Evolutionary conservation across 305 asterid species (phyloP).

Genomic region (Fraxinus floribunda): DNA sequence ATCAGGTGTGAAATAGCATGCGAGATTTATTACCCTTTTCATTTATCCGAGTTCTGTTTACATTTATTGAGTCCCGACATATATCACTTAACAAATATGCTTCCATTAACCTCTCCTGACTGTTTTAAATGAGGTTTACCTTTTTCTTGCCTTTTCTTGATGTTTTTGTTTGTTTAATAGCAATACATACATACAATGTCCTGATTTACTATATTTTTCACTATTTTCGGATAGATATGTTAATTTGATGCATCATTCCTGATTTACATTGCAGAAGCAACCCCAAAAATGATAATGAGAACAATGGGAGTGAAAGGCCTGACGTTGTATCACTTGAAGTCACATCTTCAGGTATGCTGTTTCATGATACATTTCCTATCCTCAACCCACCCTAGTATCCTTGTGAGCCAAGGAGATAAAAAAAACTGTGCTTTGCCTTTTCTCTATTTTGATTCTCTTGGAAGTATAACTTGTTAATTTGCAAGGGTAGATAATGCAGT

Average conservation of each 20-base stretch:
- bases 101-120: neutral
- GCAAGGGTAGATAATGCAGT: neutral
- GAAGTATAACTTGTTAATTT: neutral
- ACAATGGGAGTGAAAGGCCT: slow-evolving; percentile 97
- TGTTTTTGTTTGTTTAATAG: neutral
- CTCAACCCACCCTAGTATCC: neutral
- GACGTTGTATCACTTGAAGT: slow-evolving; percentile 90
- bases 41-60: neutral
- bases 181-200: too few species aligned
- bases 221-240: neutral
- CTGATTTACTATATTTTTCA: neutral
- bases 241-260: neutral
- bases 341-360: slow-evolving; percentile 81
- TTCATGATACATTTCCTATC: neutral
- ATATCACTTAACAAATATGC: neutral
- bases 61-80: neutral
- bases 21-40: neutral
- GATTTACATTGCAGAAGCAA: slow-evolving; percentile 67
- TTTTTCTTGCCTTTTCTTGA: neutral
- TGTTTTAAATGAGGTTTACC: neutral
- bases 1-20: neutral
- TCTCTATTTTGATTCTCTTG: neutral
- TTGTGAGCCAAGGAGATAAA: neutral
- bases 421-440: neutral
- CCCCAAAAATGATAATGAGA: slow-evolving; percentile 86